Evolutionary conservation across 1,284 basidiomycete genomes (phyloP).

Genomic region (Fistulinella cinereoalba): DNA sequence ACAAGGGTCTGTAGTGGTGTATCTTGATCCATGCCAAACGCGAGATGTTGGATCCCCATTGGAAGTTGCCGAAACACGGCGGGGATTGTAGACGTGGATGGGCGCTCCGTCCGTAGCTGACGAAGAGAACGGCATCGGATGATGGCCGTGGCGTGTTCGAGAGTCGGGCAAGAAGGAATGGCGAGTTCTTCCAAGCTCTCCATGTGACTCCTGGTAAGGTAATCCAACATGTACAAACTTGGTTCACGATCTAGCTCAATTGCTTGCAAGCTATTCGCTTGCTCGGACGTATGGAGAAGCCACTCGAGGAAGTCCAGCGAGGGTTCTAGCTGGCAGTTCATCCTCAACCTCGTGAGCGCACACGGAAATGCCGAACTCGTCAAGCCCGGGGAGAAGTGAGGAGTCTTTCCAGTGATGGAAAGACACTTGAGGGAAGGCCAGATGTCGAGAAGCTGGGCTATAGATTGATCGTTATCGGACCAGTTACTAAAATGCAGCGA

Average conservation of each 20-base stretch:
- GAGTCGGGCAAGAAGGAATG: conserved; percentile 51
- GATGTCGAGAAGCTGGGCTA: conserved; percentile 58
- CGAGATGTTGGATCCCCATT: conserved; percentile 48
- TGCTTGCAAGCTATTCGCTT: conserved; percentile 42
- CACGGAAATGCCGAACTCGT: conserved; percentile 45
- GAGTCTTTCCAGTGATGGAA: conserved; percentile 56
- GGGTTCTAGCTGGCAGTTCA: conserved; percentile 60
- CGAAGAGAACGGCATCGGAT: conserved; percentile 48
- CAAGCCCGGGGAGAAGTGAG: conserved; percentile 44
- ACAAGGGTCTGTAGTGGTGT: conserved; percentile 51
- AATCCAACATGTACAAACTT: conserved; percentile 48
- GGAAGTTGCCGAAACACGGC: conserved; percentile 51
- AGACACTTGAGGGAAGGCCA: conserved; percentile 57
- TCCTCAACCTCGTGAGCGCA: conserved; percentile 49
- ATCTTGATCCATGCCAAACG: conserved; percentile 55
- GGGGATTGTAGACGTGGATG: conserved; percentile 38
- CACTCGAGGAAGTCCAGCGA: conserved; percentile 60
- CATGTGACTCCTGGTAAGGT: conserved; percentile 48
- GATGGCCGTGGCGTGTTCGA: conserved; percentile 46
- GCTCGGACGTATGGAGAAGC: conserved; percentile 58
- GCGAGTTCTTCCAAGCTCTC: conserved; percentile 50
- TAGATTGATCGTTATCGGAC: conserved; percentile 58
- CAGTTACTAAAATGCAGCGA: conserved; percentile 64
- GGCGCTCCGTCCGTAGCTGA: conserved; percentile 52
- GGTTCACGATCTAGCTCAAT: conserved; percentile 61